Evolutionary conservation across 2,329 filamentous ascomycete genomes (phyloP).

Genomic region (Verticillium tricorpus): DNA sequence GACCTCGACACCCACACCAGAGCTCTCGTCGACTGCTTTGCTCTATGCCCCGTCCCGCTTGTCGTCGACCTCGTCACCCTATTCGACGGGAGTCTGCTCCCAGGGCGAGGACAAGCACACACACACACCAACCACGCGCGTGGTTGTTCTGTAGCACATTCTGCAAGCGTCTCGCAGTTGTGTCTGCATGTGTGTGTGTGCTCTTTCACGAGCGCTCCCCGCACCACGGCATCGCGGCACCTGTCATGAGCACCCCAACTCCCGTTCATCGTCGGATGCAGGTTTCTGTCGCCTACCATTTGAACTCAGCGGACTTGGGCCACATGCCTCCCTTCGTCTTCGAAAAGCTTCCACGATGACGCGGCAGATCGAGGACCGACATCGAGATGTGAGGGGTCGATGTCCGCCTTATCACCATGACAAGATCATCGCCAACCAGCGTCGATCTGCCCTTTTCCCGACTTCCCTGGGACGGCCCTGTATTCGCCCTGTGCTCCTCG

Average conservation of each 20-base stretch:
- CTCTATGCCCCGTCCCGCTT: background rate
- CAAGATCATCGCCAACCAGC: background rate
- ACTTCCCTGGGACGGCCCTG: background rate
- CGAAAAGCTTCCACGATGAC: background rate
- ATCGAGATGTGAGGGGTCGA: background rate
- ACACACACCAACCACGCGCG: background rate
- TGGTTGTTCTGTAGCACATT: background rate
- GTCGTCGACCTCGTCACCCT: background rate
- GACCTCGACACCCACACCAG: background rate
- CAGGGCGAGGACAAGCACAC: background rate
- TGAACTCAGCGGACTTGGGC: background rate
- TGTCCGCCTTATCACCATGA: background rate
- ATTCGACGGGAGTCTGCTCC: background rate
- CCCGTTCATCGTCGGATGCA: background rate
- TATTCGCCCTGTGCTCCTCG: background rate
- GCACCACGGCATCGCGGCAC: background rate
- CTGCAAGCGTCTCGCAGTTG: background rate
- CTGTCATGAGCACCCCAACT: background rate
- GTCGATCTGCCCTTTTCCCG: background rate
- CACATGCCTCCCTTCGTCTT: background rate
- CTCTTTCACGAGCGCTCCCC: background rate
- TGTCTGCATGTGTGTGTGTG: background rate
- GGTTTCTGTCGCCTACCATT: background rate
- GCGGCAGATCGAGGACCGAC: background rate
- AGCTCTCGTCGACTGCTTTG: background rate